Evolutionary conservation across 106 monocot species (phyloP).

Genomic region (Allium sativum): DNA sequence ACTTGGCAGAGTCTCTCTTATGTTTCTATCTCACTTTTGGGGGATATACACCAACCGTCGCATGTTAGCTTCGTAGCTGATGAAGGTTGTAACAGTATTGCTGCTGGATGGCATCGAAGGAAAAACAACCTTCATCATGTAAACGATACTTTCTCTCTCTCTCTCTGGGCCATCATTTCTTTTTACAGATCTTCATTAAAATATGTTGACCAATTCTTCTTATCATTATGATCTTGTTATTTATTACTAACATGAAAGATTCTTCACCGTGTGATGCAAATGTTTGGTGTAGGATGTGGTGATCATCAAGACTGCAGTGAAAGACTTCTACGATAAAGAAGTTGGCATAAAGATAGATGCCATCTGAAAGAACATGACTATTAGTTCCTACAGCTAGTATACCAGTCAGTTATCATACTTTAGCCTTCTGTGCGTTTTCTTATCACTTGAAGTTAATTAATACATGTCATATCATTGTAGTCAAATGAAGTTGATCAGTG

Average conservation of each 20-base stretch:
- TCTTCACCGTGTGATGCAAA: too few relatives aligned
- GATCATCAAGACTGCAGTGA: constrained; percentile 56
- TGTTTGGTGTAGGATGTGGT: constrained; percentile 51
- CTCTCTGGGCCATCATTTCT: too few relatives aligned
- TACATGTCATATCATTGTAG: constrained; percentile 27
- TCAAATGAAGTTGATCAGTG: constrained; percentile 30
- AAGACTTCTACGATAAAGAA: constrained; percentile 33
- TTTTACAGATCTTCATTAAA: too few relatives aligned
- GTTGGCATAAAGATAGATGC: constrained; percentile 34
- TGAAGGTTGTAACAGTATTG: constrained; percentile 76
- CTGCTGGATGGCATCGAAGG: constrained; percentile 65
- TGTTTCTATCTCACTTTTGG: constrained; percentile 89
- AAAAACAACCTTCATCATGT: constrained; percentile 88
- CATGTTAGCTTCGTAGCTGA: constrained; percentile 56
- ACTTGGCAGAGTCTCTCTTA: constrained; percentile 72
- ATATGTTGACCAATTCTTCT: too few relatives aligned
- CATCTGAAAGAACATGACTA: constrained; percentile 43
- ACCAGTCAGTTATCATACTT: too few relatives aligned
- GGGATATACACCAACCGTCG: constrained; percentile 71
- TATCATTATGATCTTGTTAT: background rate
- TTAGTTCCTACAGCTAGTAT: too few relatives aligned
- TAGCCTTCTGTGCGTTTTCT: too few relatives aligned
- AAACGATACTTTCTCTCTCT: too few relatives aligned
- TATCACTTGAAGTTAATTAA: too few relatives aligned
- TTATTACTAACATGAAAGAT: too few relatives aligned